These are phyloP conservation scores for Ceratocystis cubensis DNA, from an alignment of 2,329 filamentous ascomycete species.

Conservation along the genomic window DNA sequence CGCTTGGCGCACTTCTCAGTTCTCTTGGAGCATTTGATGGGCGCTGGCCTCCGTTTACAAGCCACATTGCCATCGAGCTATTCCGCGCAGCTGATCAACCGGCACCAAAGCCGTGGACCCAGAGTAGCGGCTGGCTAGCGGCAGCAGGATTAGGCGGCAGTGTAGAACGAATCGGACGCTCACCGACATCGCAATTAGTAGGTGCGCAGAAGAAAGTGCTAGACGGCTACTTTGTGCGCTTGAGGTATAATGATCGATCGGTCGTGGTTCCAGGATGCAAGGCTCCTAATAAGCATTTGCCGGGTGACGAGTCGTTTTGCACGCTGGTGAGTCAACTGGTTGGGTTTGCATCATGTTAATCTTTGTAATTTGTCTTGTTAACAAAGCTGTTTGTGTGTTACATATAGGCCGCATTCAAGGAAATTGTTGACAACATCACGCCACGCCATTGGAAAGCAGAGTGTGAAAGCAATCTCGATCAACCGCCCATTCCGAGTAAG, in stretches of 20 bases:
- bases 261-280: slow-evolving; percentile 75
- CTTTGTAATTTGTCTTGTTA: neutral
- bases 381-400: neutral
- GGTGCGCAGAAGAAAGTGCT: slow-evolving; percentile 46
- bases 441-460: slow-evolving; percentile 61
- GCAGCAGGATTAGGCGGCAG: neutral
- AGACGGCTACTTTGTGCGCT: slow-evolving; percentile 70
- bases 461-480: slow-evolving; percentile 36
- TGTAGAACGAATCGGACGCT: slow-evolving; percentile 8
- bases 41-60: slow-evolving; percentile 87
- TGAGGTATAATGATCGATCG: slow-evolving; percentile 81
- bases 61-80: slow-evolving; percentile 80
- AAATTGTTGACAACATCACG: slow-evolving; percentile 80
- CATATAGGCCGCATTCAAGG: slow-evolving; percentile 69
- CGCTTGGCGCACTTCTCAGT: slow-evolving; percentile 64
- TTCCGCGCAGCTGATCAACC: slow-evolving; percentile 40
- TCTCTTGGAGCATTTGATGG: slow-evolving; percentile 67
- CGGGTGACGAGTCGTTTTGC: slow-evolving; percentile 80
- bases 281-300: slow-evolving; percentile 63
- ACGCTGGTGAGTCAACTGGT: slow-evolving; percentile 51
- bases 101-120: slow-evolving; percentile 1
- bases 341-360: neutral
- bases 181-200: slow-evolving; percentile 38
- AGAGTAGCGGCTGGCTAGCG: slow-evolving; percentile 3
- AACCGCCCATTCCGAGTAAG: slow-evolving; percentile 35